Conservation (phyloP, 495 filamentous ascomycete species). For the Bathelium albidoporum region DNA sequence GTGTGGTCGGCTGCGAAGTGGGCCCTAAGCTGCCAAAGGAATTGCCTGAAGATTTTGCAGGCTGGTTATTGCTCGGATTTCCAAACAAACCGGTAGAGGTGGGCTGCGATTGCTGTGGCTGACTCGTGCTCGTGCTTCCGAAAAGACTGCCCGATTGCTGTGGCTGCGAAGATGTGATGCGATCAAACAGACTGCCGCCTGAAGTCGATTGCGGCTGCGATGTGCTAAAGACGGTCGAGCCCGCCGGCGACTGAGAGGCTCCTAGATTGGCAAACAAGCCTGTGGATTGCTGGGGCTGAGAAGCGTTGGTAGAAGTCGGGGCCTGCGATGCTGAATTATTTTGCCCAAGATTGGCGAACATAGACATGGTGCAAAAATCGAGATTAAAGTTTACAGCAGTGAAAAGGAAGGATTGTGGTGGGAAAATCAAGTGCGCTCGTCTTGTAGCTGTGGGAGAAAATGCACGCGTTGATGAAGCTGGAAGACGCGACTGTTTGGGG, state of each 20-base stretch:
- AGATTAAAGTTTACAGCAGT: background rate
- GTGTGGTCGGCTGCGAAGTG: background rate
- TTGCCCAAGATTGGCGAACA: conserved; percentile 16
- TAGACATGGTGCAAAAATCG: background rate
- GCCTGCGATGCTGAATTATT: conserved; percentile 12
- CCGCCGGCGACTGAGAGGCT: conserved; percentile 6
- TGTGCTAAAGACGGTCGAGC: conserved; percentile 8
- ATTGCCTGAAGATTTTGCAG: conserved; percentile 4
- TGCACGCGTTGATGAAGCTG: background rate
- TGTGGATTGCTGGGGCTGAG: background rate
- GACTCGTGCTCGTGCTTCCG: conserved; percentile 8
- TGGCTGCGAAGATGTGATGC: conserved; percentile 6
- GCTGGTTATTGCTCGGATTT: conserved; percentile 10
- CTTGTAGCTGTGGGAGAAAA: background rate
- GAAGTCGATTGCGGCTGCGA: conserved; percentile 15
- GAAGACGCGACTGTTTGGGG: conserved; percentile 2
- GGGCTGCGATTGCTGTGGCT: conserved; percentile 8
- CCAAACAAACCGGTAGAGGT: conserved; percentile 1
- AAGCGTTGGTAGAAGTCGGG: background rate
- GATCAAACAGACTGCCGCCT: conserved; percentile 10
- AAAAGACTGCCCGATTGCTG: conserved; percentile 9
- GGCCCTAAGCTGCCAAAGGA: conserved; percentile 12
- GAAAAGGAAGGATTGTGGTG: background rate
- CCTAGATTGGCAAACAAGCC: conserved; percentile 14
- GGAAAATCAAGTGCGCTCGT: background rate